A percentile compares a stretch with the other conserved stretches of the same genome.
phyloP scores from a whole-genome alignment of 2,329 filamentous ascomycete species.

The Lachnellula subtilissima region DNA sequence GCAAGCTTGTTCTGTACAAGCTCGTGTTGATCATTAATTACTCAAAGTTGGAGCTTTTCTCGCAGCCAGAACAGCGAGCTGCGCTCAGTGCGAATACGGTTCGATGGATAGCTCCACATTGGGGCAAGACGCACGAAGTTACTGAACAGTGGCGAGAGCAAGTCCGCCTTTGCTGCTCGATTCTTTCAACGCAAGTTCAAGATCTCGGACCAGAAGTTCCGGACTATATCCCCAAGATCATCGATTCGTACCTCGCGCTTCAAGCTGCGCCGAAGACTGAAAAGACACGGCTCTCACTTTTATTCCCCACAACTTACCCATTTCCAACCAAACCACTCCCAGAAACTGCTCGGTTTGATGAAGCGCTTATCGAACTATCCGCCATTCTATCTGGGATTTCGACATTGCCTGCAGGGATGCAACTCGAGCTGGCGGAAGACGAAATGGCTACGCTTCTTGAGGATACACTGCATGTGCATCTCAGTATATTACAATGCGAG shows the following conservation, averaged over 20 bases:
- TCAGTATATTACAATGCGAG: constrained; percentile 83
- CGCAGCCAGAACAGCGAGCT: constrained; percentile 68
- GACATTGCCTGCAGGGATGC: constrained; percentile 67
- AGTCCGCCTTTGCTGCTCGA: constrained; percentile 86
- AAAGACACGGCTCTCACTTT: constrained; percentile 70
- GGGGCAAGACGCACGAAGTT: constrained; percentile 70
- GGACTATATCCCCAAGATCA: constrained; percentile 84
- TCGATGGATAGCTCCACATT: constrained; percentile 88
- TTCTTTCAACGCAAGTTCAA: constrained; percentile 79
- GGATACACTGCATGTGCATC: constrained; percentile 76
- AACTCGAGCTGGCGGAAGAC: constrained; percentile 68
- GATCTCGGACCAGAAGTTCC: constrained; percentile 76
- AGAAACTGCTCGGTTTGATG: constrained; percentile 63
- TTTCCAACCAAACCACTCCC: constrained; percentile 71
- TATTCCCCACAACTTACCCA: constrained; percentile 87
- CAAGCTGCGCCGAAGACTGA: constrained; percentile 49
- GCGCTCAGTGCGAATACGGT: constrained; percentile 76
- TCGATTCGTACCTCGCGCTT: constrained; percentile 81
- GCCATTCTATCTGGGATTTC: constrained; percentile 80
- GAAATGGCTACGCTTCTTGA: constrained; percentile 72
- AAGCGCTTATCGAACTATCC: constrained; percentile 82
- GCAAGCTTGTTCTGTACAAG: constrained; percentile 88
- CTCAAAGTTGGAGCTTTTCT: constrained; percentile 75
- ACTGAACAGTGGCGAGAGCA: constrained; percentile 89
- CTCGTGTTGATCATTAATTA: constrained; percentile 91